Conservation (phyloP, 768 basidiomycete species). For the Boletus patriciae region DNA sequence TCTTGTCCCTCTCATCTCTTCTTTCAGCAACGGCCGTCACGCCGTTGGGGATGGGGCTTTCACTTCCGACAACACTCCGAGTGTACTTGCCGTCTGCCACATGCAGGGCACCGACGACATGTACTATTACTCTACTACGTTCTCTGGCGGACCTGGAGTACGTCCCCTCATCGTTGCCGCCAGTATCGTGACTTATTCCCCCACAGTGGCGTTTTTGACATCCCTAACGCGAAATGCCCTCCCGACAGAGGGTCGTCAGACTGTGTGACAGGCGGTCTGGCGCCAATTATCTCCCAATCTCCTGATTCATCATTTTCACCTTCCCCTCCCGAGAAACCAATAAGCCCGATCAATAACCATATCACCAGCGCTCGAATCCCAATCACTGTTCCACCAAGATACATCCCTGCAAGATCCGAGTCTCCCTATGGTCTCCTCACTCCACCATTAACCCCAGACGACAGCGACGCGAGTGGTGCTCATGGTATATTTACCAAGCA, state of each 20-base stretch:
- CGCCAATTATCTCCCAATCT: constrained; percentile 56
- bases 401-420: constrained; percentile 41
- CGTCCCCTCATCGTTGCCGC: constrained; percentile 27
- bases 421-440: constrained; percentile 53
- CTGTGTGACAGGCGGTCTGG: constrained; percentile 92
- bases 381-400: constrained; percentile 39
- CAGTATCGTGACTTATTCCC: constrained; percentile 9
- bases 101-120: constrained; percentile 77
- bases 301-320: constrained; percentile 36
- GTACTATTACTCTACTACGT: constrained; percentile 91
- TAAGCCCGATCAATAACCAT: constrained; percentile 20
- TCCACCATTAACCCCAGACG: constrained; percentile 79
- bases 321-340: constrained; percentile 25
- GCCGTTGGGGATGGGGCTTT: constrained; percentile 97
- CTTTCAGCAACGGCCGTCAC: constrained; percentile 85
- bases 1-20: constrained; percentile 13
- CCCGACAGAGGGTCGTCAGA: constrained; percentile 92
- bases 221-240: constrained; percentile 89
- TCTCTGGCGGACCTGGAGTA: constrained; percentile 92
- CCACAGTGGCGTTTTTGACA: constrained; percentile 92
- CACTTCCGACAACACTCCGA: constrained; percentile 73
- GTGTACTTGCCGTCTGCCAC: constrained; percentile 84
- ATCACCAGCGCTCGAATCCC: constrained; percentile 23
- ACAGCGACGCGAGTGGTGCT: constrained; percentile 45
- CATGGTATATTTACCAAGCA: constrained; percentile 46